A percentile compares a stretch with the other conserved stretches of the same genome.
Evolutionary conservation across 352 stramenopile species (phyloP).

Genomic region (Stephanocyclus meneghinianus): DNA sequence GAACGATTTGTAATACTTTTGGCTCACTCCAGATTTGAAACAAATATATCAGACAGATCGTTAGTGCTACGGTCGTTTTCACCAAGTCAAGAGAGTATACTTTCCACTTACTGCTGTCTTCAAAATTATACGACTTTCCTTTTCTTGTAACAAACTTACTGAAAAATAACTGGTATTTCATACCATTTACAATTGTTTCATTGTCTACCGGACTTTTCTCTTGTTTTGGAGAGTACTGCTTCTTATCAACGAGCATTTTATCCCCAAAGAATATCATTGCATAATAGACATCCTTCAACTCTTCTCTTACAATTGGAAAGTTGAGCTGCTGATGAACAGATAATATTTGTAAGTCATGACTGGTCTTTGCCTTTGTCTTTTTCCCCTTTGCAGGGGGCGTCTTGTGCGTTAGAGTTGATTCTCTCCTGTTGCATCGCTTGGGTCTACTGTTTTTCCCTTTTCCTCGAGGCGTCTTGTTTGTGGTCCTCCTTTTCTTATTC

Average conservation of each 20-base stretch:
- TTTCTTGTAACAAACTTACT: conserved; percentile 9
- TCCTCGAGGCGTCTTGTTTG: background rate
- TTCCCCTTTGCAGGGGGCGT: background rate
- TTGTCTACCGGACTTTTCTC: background rate
- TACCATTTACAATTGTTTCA: background rate
- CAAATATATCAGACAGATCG: background rate
- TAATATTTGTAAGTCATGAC: too few species aligned
- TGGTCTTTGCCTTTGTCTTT: background rate
- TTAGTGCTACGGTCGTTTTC: background rate
- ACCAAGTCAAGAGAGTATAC: background rate
- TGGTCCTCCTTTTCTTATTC: background rate
- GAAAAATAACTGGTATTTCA: background rate
- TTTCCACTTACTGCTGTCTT: conserved; percentile 18
- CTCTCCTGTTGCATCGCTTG: background rate
- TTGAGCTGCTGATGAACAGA: too few species aligned
- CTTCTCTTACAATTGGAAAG: background rate
- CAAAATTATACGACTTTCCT: conserved; percentile 1
- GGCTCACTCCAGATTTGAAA: conserved; percentile 10
- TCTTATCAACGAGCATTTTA: background rate
- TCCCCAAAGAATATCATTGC: background rate
- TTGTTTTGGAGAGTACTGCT: background rate
- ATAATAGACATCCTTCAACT: background rate
- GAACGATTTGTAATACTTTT: conserved; percentile 30
- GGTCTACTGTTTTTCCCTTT: background rate
- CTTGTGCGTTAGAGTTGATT: background rate